A percentile compares a stretch with the other conserved stretches of the same genome.
phyloP scores from a whole-genome alignment of 352 stramenopile species.

The Phytophthora nicotianae region DNA sequence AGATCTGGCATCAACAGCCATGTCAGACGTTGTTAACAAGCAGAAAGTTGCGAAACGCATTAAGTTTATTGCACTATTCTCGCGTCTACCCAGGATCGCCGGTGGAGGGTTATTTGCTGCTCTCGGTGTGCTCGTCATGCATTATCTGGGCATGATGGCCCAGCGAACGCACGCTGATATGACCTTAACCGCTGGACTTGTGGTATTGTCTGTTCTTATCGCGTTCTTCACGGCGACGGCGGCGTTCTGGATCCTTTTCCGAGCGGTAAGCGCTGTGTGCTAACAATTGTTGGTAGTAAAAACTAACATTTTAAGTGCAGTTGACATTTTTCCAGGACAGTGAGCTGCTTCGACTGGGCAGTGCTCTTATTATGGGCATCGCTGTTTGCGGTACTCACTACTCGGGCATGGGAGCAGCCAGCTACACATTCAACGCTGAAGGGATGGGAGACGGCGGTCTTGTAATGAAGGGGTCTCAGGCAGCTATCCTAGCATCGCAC shows the following conservation, averaged over 20 bases:
- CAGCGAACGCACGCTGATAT: constrained; percentile 52
- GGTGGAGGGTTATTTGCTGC: constrained; percentile 56
- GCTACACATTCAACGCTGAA: constrained; percentile 43
- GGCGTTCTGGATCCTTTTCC: constrained; percentile 77
- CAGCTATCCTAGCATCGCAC: constrained; percentile 46
- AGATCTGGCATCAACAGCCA: constrained; percentile 46
- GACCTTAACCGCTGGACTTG: constrained; percentile 44
- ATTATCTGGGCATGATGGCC: constrained; percentile 78
- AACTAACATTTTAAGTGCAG: constrained; percentile 19
- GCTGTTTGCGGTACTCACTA: constrained; percentile 75
- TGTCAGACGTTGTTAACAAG: constrained; percentile 55
- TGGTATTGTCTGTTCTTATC: constrained; percentile 56
- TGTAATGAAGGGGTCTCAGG: constrained; percentile 39
- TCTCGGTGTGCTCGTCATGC: constrained; percentile 71
- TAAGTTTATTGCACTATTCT: constrained; percentile 69
- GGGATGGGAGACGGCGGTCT: constrained; percentile 28
- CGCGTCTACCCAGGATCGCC: constrained; percentile 53
- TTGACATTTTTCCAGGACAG: constrained; percentile 67
- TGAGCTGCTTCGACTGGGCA: constrained; percentile 53
- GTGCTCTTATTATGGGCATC: constrained; percentile 65
- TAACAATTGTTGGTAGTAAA: too few relatives aligned
- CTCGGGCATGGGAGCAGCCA: constrained; percentile 51
- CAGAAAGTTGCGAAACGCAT: constrained; percentile 50
- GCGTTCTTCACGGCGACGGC: constrained; percentile 62
- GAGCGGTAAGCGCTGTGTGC: constrained; percentile 35